Conservation (phyloP, 2,329 filamentous ascomycete genomes). For the Epichloe uncinata region DNA sequence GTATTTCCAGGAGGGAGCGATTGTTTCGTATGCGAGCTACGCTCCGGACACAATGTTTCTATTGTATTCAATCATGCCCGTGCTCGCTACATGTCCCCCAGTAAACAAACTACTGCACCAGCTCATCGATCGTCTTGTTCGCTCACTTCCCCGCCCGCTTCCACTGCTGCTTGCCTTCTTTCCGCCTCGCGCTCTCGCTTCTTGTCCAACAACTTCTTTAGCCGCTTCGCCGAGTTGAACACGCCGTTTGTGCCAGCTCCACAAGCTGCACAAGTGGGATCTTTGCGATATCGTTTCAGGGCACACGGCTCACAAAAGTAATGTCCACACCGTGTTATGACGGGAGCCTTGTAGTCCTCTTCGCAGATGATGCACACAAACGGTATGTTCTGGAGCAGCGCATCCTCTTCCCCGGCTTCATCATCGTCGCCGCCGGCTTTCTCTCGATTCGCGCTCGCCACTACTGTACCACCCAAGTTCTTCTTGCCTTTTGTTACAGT, state of each 20-base stretch:
- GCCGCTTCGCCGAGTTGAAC: constrained; percentile 74
- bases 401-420: constrained; percentile 46
- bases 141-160: constrained; percentile 35
- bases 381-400: constrained; percentile 68
- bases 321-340: constrained; percentile 83
- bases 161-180: constrained; percentile 39
- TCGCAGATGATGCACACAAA: constrained; percentile 85
- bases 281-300: constrained; percentile 71
- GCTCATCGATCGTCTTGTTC: constrained; percentile 23
- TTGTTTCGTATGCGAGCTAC: neutral
- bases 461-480: constrained; percentile 44
- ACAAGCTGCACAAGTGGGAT: constrained; percentile 77
- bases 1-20: neutral
- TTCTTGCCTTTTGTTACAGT: constrained; percentile 61
- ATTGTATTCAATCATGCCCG: neutral
- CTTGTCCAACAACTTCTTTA: constrained; percentile 68
- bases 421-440: constrained; percentile 26
- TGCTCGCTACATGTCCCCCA: too few relatives aligned
- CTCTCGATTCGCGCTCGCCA: constrained; percentile 44
- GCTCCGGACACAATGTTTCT: neutral
- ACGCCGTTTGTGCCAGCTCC: constrained; percentile 75
- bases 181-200: constrained; percentile 50
- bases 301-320: constrained; percentile 94
- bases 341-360: constrained; percentile 61
- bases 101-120: neutral